phyloP scores from a whole-genome alignment of 2,329 filamentous ascomycete species.

The Pyrenophora teres region DNA sequence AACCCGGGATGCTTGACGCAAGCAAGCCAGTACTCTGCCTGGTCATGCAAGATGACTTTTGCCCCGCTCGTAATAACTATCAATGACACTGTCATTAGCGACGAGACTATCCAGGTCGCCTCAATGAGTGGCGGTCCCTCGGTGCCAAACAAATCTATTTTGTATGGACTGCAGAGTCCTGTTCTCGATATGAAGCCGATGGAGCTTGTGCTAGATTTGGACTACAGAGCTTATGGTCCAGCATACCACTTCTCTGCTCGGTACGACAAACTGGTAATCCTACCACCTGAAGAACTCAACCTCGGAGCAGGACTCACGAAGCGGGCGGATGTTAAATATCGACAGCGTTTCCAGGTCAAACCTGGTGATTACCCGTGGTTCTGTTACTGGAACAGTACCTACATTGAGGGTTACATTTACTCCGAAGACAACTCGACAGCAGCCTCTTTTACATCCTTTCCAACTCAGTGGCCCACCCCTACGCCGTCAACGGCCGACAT shows the following conservation, averaged over 20 bases:
- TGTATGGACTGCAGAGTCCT: constrained; percentile 67
- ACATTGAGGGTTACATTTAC: constrained; percentile 71
- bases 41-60: constrained; percentile 55
- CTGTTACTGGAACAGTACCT: constrained; percentile 71
- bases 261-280: constrained; percentile 69
- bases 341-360: constrained; percentile 51
- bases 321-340: constrained; percentile 31
- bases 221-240: constrained; percentile 61
- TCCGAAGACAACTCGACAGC: constrained; percentile 57
- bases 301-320: constrained; percentile 29
- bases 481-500: constrained; percentile 18
- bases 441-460: constrained; percentile 36
- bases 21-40: constrained; percentile 53
- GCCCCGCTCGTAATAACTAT: constrained; percentile 40
- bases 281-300: constrained; percentile 48
- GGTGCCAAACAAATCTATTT: constrained; percentile 51
- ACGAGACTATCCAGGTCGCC: constrained; percentile 19
- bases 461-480: constrained; percentile 29
- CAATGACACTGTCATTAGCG: constrained; percentile 22
- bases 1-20: constrained; percentile 57
- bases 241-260: constrained; percentile 66
- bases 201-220: constrained; percentile 61
- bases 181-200: constrained; percentile 55
- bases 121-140: constrained; percentile 31
- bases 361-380: constrained; percentile 70